These are phyloP conservation scores for Scheffersomyces stambukii DNA, from an alignment of 1,139 yeast species.

Conservation along the genomic window DNA sequence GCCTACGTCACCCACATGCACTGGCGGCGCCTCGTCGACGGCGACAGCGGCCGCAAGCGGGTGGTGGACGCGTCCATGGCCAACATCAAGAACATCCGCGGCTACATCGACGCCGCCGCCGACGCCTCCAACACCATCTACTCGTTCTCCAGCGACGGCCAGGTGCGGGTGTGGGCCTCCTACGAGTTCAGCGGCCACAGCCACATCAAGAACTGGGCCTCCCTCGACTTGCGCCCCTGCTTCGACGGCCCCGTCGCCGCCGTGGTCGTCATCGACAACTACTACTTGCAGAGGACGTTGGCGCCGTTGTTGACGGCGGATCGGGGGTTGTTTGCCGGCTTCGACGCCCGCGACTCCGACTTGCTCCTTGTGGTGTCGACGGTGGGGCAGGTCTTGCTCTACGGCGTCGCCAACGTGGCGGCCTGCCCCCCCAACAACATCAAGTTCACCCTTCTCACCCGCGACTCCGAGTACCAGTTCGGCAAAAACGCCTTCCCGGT, in stretches of 20 bases:
- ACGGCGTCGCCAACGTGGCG: slow-evolving; percentile 50
- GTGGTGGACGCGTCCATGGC: slow-evolving; percentile 31
- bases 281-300: slow-evolving; percentile 27
- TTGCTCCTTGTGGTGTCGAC: slow-evolving; percentile 50
- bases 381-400: slow-evolving; percentile 41
- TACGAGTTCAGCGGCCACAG: slow-evolving; percentile 57
- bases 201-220: slow-evolving; percentile 59
- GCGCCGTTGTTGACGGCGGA: slow-evolving; percentile 4
- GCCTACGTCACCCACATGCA: slow-evolving; percentile 49
- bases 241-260: slow-evolving; percentile 24
- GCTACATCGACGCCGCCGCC: slow-evolving; percentile 27
- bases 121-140: slow-evolving; percentile 47
- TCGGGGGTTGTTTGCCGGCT: slow-evolving; percentile 6
- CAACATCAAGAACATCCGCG: slow-evolving; percentile 34
- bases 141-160: slow-evolving; percentile 53
- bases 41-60: slow-evolving; percentile 11
- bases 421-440: slow-evolving; percentile 43
- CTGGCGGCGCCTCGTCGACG: slow-evolving; percentile 57
- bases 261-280: slow-evolving; percentile 55
- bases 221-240: slow-evolving; percentile 38
- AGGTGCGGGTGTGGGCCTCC: slow-evolving; percentile 70
- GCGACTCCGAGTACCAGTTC: slow-evolving; percentile 8
- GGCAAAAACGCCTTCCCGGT: slow-evolving; percentile 15
- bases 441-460: slow-evolving; percentile 16
- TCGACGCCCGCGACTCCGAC: slow-evolving; percentile 33